A percentile compares a stretch with the other conserved stretches of the same genome.
Evolutionary conservation across 176 grass and related monocot species (phyloP).

Genomic region (Bonia amplexicaulis): DNA sequence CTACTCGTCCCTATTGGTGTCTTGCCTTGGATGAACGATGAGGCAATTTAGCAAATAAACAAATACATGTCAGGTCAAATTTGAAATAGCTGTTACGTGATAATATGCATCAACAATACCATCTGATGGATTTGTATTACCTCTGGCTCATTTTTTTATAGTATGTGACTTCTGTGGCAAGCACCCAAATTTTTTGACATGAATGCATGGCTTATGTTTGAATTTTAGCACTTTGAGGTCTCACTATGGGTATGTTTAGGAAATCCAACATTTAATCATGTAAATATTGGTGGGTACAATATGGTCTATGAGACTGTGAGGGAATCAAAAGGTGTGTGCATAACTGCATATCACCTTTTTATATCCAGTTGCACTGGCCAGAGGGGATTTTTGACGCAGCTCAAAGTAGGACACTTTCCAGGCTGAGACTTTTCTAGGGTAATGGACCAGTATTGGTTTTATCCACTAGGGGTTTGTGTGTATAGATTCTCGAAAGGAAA

Average conservation of each 20-base stretch:
- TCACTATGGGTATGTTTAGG: background rate
- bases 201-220: background rate
- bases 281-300: background rate
- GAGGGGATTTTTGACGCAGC: background rate
- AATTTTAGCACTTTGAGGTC: background rate
- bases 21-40: constrained; percentile 5
- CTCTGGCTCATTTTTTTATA: background rate
- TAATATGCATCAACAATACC: background rate
- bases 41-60: background rate
- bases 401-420: background rate
- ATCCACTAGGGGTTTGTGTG: background rate
- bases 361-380: background rate
- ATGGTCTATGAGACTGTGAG: background rate
- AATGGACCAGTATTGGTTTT: background rate
- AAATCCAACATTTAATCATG: background rate
- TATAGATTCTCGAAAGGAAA: background rate
- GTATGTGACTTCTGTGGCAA: background rate
- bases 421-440: background rate
- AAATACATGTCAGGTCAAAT: background rate
- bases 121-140: background rate
- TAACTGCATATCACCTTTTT: background rate
- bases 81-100: background rate
- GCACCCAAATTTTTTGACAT: background rate
- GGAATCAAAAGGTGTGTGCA: background rate
- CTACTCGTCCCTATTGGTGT: background rate